These are phyloP conservation scores for Talaromyces islandicus DNA, from an alignment of 2,329 filamentous ascomycete genomes.

Conservation along the genomic window DNA sequence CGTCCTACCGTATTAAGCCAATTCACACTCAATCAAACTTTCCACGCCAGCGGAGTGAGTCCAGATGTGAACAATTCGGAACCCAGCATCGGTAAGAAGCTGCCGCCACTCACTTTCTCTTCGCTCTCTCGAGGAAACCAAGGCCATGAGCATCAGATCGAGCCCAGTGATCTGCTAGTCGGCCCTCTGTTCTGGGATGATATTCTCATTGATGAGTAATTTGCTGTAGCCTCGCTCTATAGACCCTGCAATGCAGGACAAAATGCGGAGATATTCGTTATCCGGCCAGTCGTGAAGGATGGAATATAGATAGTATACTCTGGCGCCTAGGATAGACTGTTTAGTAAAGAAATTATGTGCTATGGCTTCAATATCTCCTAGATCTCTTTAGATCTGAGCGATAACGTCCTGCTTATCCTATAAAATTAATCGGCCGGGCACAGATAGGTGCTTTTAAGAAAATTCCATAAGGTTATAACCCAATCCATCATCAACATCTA, in stretches of 20 bases:
- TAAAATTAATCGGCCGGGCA: neutral
- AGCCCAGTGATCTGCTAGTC: neutral
- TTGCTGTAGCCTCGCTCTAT: constrained; percentile 19
- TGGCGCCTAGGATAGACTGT: constrained; percentile 1
- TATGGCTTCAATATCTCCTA: constrained; percentile 22
- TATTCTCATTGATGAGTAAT: constrained; percentile 22
- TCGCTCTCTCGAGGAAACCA: constrained; percentile 16
- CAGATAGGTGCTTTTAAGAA: neutral
- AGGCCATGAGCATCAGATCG: constrained; percentile 18
- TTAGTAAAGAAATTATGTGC: neutral
- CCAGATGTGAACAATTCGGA: constrained; percentile 7
- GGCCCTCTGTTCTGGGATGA: neutral
- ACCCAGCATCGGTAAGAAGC: constrained; percentile 15
- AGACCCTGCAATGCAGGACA: constrained; percentile 15
- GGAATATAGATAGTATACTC: constrained; percentile 21
- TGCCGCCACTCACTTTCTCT: constrained; percentile 17
- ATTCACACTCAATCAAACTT: no score
- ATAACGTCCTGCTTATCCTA: neutral
- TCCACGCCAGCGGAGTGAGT: neutral
- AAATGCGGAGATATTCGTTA: constrained; percentile 14
- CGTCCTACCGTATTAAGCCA: no score
- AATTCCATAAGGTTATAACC: neutral
- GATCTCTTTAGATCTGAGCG: constrained; percentile 16
- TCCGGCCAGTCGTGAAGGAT: constrained; percentile 5
- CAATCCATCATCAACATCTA: neutral